Conservation (phyloP, 2,329 filamentous ascomycete genomes). For the Penicillium fuscoglaucum region DNA sequence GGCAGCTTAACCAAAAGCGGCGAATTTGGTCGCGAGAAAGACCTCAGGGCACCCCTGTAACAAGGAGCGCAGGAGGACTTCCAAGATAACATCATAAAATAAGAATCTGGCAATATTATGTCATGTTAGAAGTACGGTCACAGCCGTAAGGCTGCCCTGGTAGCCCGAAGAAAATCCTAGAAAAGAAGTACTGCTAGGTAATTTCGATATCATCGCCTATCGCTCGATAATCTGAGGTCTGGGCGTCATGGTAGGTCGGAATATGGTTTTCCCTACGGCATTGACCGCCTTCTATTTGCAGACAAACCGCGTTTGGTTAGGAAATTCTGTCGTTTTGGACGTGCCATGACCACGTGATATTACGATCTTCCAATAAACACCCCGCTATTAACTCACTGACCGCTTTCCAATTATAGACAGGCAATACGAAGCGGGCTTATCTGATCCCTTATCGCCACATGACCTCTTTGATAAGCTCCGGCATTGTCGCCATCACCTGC, state of each 20-base stretch:
- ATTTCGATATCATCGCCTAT: conserved; percentile 26
- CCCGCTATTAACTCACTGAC: background rate
- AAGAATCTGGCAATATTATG: conserved; percentile 12
- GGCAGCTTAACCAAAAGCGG: conserved; percentile 18
- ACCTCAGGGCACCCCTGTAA: conserved; percentile 33
- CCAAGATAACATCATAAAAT: conserved; percentile 28
- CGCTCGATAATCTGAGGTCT: conserved; percentile 19
- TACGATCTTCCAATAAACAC: background rate
- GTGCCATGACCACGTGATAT: background rate
- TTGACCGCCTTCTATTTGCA: conserved; percentile 14
- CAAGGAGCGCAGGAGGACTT: conserved; percentile 32
- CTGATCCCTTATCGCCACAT: background rate
- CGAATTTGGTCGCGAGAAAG: conserved; percentile 28
- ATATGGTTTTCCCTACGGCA: background rate
- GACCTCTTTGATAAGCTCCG: background rate
- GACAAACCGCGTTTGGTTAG: background rate
- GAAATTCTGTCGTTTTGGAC: background rate
- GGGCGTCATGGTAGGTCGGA: conserved; percentile 24
- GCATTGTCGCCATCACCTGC: background rate
- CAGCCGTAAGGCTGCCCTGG: conserved; percentile 19
- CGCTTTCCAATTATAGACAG: background rate
- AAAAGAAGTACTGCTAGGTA: conserved; percentile 1
- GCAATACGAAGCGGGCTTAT: background rate
- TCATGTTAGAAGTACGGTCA: conserved; percentile 21
- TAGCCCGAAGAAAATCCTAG: background rate